Conservation (phyloP, 2,329 filamentous ascomycete genomes). For the Sarocladium brachiariae region DNA sequence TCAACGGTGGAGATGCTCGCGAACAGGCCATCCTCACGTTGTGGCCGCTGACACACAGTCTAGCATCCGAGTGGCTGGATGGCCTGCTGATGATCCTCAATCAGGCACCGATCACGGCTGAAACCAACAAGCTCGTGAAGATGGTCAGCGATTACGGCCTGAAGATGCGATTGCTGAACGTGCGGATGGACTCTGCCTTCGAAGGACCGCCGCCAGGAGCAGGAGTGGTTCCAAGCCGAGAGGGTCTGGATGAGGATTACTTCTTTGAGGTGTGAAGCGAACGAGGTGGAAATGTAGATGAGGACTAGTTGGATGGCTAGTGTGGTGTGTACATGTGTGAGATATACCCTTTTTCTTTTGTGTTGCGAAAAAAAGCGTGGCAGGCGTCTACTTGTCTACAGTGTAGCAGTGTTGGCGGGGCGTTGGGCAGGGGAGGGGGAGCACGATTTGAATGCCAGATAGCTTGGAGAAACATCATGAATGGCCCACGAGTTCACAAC, state of each 20-base stretch:
- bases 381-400: slow-evolving; percentile 1
- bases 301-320: not conserved
- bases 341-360: slow-evolving; percentile 13
- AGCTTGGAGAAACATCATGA: too few relatives aligned
- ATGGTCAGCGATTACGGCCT: slow-evolving; percentile 85
- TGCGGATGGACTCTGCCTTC: slow-evolving; percentile 73
- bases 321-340: slow-evolving; percentile 13
- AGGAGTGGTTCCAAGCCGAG: slow-evolving; percentile 71
- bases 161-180: slow-evolving; percentile 87
- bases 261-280: slow-evolving; percentile 68
- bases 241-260: slow-evolving; percentile 86
- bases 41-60: slow-evolving; percentile 69
- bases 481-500: not conserved
- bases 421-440: not conserved
- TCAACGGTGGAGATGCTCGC: slow-evolving; percentile 27
- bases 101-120: slow-evolving; percentile 92
- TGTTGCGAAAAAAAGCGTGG: not conserved
- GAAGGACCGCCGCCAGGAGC: slow-evolving; percentile 60
- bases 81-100: slow-evolving; percentile 91
- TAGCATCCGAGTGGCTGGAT: slow-evolving; percentile 95
- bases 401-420: not conserved
- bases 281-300: slow-evolving; percentile 4
- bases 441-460: not conserved
- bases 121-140: slow-evolving; percentile 84
- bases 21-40: slow-evolving; percentile 78